Base-by-base conservation (phyloP, 148 eudicot genomes). In the Nepenthes mirabilis region DNA sequence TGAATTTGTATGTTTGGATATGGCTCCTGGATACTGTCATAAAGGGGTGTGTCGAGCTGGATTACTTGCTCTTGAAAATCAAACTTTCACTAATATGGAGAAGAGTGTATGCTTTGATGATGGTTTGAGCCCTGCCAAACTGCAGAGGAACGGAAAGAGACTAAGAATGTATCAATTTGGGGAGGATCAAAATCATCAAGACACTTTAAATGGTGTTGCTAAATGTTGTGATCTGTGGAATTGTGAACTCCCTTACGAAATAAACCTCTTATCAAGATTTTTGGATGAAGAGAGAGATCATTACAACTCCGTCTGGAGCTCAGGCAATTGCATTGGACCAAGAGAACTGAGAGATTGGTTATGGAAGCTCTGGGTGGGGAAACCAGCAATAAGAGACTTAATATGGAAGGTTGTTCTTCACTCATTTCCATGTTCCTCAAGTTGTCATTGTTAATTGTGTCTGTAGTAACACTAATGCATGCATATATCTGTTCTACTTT, bases 21-120 rank as follows among this genome's bases (percentile, higher is more conserved):
- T 93, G 95, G 88, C 98, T 66, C 98, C 98, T 82, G 98, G 98
- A n/a, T 86, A 78, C 75, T 83, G 70, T 47, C 98, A 93, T 74
- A 93, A 93, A 82, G 98, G 98, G 58, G 81, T 93, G 61, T 83
- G 91, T 55, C 91, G 98, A 59, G 98, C 96, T 60, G 98, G 98
- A 50, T 73, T 84, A 73, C 90, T 88, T 80, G 98, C 98, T 69
- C 62, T 84, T 40, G 79, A 72, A 66, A 90, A 75, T 64, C 72
- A 11, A 47, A 67, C 45, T 47, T 34, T 71, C 52, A 82, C 72
- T 37, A 80, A 65, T 52, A 11, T 63, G 56, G 70, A 70, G 47
- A 62, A 72, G 52, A 70, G 56, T 59, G 50, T 66, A 37, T 52
- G 68, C 37, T 58, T 34, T 37, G 36, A 55, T 66, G 70, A 68